Percentiles rank a stretch among this genome's conserved stretches.
These are phyloP conservation scores for Boletus smithii DNA, from an alignment of 1,284 basidiomycete species.

Conservation along the genomic window DNA sequence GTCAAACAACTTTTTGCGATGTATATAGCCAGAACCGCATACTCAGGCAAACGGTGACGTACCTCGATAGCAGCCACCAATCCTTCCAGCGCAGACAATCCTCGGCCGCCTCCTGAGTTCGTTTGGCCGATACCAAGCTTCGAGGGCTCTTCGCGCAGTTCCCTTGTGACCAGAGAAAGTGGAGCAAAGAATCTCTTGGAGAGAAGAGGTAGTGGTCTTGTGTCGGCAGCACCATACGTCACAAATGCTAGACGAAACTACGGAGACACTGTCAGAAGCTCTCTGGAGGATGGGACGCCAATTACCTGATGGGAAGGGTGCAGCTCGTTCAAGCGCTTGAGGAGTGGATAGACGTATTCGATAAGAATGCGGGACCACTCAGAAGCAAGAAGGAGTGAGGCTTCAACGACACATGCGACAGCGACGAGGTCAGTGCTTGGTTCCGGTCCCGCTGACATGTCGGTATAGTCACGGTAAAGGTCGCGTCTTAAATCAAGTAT, in stretches of 20 bases:
- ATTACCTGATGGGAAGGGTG: constrained; percentile 36
- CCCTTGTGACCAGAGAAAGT: constrained; percentile 37
- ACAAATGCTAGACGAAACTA: constrained; percentile 57
- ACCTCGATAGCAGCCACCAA: constrained; percentile 72
- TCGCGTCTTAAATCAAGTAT: no score
- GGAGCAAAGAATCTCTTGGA: constrained; percentile 54
- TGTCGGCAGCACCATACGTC: constrained; percentile 54
- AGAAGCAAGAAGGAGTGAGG: constrained; percentile 51
- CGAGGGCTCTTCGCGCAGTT: constrained; percentile 46
- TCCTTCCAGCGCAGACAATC: constrained; percentile 69
- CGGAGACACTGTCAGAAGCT: constrained; percentile 1
- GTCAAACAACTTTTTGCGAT: constrained; percentile 28
- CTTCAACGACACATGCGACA: constrained; percentile 60
- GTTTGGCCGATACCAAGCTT: constrained; percentile 57
- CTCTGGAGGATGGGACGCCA: not conserved
- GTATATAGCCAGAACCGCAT: not conserved
- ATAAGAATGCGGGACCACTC: constrained; percentile 51
- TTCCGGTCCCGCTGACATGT: constrained; percentile 24
- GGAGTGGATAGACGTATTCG: constrained; percentile 51
- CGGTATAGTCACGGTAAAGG: not conserved
- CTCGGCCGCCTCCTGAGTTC: constrained; percentile 45
- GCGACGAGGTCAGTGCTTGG: constrained; percentile 39
- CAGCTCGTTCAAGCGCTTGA: constrained; percentile 50
- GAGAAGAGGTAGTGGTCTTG: constrained; percentile 51
- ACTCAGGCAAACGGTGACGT: constrained; percentile 13